These are phyloP conservation scores for Russula sp. DNA, from an alignment of 768 basidiomycete genomes.

Conservation along the genomic window DNA sequence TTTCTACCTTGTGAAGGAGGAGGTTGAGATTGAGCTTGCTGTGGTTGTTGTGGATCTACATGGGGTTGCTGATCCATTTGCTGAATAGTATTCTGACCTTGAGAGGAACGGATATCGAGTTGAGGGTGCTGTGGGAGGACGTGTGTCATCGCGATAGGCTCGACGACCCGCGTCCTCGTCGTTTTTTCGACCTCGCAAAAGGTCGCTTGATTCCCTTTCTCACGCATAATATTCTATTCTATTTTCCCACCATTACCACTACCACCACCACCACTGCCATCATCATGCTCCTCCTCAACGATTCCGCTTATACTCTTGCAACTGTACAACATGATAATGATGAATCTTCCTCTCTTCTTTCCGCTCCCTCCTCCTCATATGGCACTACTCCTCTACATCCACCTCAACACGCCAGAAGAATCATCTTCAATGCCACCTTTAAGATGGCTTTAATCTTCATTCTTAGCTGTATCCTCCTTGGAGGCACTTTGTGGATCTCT, in stretches of 20 bases:
- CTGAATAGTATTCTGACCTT: conserved; percentile 56
- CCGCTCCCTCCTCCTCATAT: conserved; percentile 12
- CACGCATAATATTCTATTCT: conserved; percentile 3
- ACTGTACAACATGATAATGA: conserved; percentile 39
- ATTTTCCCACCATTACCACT: not conserved
- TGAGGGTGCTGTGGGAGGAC: conserved; percentile 43
- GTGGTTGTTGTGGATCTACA: conserved; percentile 46
- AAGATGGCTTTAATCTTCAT: conserved; percentile 80
- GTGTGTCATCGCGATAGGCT: conserved; percentile 38
- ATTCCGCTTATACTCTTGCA: conserved; percentile 58
- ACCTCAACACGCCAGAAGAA: conserved; percentile 40
- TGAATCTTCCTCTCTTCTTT: conserved; percentile 27
- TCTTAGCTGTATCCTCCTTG: conserved; percentile 62
- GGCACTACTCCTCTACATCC: conserved; percentile 29
- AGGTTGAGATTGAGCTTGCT: conserved; percentile 35
- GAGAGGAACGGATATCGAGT: conserved; percentile 39
- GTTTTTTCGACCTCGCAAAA: not conserved
- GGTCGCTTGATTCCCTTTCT: conserved; percentile 5
- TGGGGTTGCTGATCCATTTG: conserved; percentile 49
- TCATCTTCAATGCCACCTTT: conserved; percentile 74
- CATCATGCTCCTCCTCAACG: conserved; percentile 30
- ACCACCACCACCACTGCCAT: not conserved
- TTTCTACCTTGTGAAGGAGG: conserved; percentile 35
- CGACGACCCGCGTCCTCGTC: conserved; percentile 19
- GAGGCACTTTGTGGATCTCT: conserved; percentile 72